These are phyloP conservation scores for Suillus sp. DNA, from an alignment of 768 basidiomycete genomes.

Conservation along the genomic window DNA sequence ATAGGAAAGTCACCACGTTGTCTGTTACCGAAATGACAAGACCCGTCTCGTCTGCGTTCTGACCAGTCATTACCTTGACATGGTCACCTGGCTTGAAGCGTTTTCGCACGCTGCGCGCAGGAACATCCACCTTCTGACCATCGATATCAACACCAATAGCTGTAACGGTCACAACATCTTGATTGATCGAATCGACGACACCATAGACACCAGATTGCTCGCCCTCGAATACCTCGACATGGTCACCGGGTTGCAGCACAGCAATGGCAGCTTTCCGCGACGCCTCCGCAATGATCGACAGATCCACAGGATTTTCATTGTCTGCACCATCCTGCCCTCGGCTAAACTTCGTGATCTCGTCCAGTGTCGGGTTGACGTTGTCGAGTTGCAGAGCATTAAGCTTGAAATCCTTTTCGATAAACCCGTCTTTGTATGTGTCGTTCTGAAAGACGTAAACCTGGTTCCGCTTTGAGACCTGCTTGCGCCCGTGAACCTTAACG, in stretches of 20 bases:
- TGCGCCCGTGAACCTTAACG: constrained; percentile 79
- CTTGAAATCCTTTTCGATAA: constrained; percentile 95
- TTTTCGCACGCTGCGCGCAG: constrained; percentile 89
- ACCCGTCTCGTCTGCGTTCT: constrained; percentile 94
- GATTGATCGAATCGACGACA: constrained; percentile 84
- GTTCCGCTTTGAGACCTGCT: constrained; percentile 72
- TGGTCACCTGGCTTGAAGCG: constrained; percentile 97
- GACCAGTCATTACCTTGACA: constrained; percentile 96
- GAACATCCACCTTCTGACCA: constrained; percentile 83
- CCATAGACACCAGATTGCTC: constrained; percentile 94
- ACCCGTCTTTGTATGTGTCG: constrained; percentile 93
- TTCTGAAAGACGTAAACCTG: constrained; percentile 84
- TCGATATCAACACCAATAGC: constrained; percentile 83
- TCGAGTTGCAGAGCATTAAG: constrained; percentile 76
- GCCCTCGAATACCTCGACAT: constrained; percentile 96
- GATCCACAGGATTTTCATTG: constrained; percentile 72
- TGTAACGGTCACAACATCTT: constrained; percentile 84
- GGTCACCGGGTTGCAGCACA: constrained; percentile 96
- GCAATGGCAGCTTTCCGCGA: constrained; percentile 89
- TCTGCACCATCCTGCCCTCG: constrained; percentile 71
- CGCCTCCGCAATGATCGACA: constrained; percentile 90
- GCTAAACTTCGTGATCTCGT: constrained; percentile 93
- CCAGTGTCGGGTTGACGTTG: constrained; percentile 91
- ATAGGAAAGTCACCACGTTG: constrained; percentile 92
- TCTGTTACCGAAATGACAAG: constrained; percentile 90